These are phyloP conservation scores for Lolium rigidum DNA, from an alignment of 176 grass and related monocot species.

Conservation along the genomic window DNA sequence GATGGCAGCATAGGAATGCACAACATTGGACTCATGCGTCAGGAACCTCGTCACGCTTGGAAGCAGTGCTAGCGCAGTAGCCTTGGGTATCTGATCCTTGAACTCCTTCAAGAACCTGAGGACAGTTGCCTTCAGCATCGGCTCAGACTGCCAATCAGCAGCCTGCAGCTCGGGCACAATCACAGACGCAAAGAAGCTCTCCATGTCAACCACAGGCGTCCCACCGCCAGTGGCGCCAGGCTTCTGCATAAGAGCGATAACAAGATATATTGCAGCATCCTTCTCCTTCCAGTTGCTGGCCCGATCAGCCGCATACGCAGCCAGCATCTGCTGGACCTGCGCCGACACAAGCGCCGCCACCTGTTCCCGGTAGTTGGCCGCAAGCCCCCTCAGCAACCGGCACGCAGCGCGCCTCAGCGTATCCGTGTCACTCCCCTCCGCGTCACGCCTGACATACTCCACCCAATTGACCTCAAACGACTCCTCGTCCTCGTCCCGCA, in stretches of 20 bases:
- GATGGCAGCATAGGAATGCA: constrained; percentile 93
- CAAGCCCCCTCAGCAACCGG: constrained; percentile 78
- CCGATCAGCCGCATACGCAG: constrained; percentile 64
- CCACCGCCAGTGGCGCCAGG: constrained; percentile 65
- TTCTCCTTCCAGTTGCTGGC: constrained; percentile 93
- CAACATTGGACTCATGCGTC: constrained; percentile 85
- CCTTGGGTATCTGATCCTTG: constrained; percentile 85
- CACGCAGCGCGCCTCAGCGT: constrained; percentile 86
- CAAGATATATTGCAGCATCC: constrained; percentile 94
- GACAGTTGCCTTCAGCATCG: constrained; percentile 91
- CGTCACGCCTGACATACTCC: constrained; percentile 92
- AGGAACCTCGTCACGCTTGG: constrained; percentile 78
- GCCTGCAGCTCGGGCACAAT: constrained; percentile 86
- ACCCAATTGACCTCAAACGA: constrained; percentile 90
- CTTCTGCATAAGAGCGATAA: constrained; percentile 83
- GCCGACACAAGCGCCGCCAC: constrained; percentile 68
- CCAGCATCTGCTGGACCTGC: constrained; percentile 90
- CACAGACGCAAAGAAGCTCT: constrained; percentile 93
- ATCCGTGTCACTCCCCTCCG: constrained; percentile 90
- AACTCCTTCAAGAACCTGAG: constrained; percentile 98
- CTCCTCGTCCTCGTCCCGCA: constrained; percentile 95
- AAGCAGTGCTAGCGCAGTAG: constrained; percentile 59
- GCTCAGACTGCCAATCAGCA: constrained; percentile 69
- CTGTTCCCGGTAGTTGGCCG: constrained; percentile 83
- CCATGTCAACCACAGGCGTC: constrained; percentile 78